Conservation (phyloP, 306 rosid genomes). For the Quercus agrifolia region DNA sequence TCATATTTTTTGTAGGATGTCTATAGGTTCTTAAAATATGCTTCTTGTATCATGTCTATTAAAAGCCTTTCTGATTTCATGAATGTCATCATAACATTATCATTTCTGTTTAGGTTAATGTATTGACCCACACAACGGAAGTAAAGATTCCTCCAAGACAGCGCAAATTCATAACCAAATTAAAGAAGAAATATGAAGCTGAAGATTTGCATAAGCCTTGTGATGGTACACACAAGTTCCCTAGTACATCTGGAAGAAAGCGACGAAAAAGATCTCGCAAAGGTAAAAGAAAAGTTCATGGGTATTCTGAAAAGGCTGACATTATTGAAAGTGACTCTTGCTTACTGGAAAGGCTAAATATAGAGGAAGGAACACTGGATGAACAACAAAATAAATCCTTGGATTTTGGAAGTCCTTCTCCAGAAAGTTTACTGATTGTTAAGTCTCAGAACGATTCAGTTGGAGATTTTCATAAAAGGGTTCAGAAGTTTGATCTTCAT, state of each 20-base stretch:
- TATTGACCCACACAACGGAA: constrained; percentile 52
- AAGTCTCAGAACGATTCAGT: neutral
- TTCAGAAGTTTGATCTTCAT: neutral
- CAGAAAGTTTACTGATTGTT: neutral
- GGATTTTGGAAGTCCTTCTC: neutral
- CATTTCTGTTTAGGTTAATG: constrained; percentile 51
- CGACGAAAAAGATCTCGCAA: neutral
- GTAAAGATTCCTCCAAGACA: constrained; percentile 40
- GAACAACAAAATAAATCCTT: constrained; percentile 11
- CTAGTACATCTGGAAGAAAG: constrained; percentile 5
- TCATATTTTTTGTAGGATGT: neutral
- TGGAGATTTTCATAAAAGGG: neutral
- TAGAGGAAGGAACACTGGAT: constrained; percentile 24
- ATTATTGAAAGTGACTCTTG: constrained; percentile 12
- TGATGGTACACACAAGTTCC: constrained; percentile 14
- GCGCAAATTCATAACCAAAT: constrained; percentile 30
- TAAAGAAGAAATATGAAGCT: constrained; percentile 37
- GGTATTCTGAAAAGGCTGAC: constrained; percentile 17
- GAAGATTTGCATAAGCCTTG: constrained; percentile 32
- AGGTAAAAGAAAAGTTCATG: constrained; percentile 15
- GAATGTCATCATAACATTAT: neutral
- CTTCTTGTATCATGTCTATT: neutral
- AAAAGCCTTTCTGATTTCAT: neutral
- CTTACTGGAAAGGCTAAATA: constrained; percentile 16
- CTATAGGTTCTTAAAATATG: neutral